Conservation (phyloP, 140 eudicot genomes). For the Erigeron philadelphicus region DNA sequence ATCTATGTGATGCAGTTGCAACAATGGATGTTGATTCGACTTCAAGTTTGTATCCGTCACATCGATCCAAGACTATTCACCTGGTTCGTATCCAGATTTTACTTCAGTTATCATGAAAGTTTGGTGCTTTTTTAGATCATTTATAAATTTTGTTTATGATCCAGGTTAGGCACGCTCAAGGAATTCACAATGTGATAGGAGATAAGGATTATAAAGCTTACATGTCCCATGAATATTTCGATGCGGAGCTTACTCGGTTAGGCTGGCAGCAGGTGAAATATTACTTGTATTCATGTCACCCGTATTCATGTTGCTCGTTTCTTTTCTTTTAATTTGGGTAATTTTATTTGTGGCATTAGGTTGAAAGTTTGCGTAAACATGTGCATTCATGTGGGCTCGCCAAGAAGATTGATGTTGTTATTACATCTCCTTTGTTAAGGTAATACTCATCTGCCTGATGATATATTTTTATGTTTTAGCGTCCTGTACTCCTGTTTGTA, state of each 20-base stretch:
- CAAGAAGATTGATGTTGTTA: slow-evolving; percentile 69
- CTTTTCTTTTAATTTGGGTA: background rate
- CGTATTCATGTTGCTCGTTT: background rate
- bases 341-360: slow-evolving; percentile 40
- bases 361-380: slow-evolving; percentile 78
- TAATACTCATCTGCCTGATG: slow-evolving; percentile 17
- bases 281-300: background rate
- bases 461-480: background rate
- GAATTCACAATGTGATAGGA: slow-evolving; percentile 90
- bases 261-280: slow-evolving; percentile 83
- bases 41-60: slow-evolving; percentile 68
- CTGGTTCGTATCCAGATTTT: slow-evolving; percentile 51
- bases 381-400: slow-evolving; percentile 62
- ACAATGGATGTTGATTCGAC: slow-evolving; percentile 55
- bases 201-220: slow-evolving; percentile 75
- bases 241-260: slow-evolving; percentile 74
- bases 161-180: slow-evolving; percentile 97
- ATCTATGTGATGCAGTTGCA: slow-evolving; percentile 34
- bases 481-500: background rate
- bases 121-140: slow-evolving; percentile 17
- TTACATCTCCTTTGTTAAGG: slow-evolving; percentile 89
- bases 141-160: slow-evolving; percentile 17
- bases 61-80: slow-evolving; percentile 80
- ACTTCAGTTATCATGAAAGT: slow-evolving; percentile 3
- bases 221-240: slow-evolving; percentile 72